These are phyloP conservation scores for Aspergillus aculeatinus DNA, from an alignment of 2,329 filamentous ascomycete species.

Conservation along the genomic window DNA sequence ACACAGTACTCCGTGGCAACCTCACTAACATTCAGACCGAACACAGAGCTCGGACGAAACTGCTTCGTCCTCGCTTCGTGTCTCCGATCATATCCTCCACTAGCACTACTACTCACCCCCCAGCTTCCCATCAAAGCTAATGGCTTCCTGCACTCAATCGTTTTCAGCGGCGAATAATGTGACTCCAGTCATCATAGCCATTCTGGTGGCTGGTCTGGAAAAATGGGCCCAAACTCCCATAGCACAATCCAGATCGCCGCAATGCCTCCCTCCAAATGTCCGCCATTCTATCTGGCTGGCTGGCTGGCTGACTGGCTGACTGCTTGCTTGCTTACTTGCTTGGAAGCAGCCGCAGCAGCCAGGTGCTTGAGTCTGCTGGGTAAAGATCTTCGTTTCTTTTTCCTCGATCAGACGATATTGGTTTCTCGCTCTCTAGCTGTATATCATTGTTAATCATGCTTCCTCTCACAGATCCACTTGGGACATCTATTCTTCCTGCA, in stretches of 20 bases:
- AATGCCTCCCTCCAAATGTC: constrained; percentile 3
- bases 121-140: constrained; percentile 10
- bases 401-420: constrained; percentile 16
- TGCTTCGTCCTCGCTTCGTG: constrained; percentile 13
- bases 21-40: constrained; percentile 10
- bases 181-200: constrained; percentile 15
- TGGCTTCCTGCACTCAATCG: constrained; percentile 7
- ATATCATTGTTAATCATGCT: constrained; percentile 22
- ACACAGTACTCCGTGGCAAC: neutral
- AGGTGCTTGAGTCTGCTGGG: neutral
- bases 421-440: constrained; percentile 19
- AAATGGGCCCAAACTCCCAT: constrained; percentile 15
- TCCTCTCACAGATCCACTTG: constrained; percentile 10
- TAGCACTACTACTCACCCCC: constrained; percentile 3
- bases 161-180: constrained; percentile 16
- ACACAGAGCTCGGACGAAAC: constrained; percentile 6
- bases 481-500: constrained; percentile 18
- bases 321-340: neutral
- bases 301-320: neutral
- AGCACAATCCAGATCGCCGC: constrained; percentile 11
- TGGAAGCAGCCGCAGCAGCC: neutral
- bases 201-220: constrained; percentile 16
- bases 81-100: constrained; percentile 8
- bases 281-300: neutral
- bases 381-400: constrained; percentile 21